Conservation (phyloP, 1,139 yeast genomes). For the Candida buenavistaensis region DNA sequence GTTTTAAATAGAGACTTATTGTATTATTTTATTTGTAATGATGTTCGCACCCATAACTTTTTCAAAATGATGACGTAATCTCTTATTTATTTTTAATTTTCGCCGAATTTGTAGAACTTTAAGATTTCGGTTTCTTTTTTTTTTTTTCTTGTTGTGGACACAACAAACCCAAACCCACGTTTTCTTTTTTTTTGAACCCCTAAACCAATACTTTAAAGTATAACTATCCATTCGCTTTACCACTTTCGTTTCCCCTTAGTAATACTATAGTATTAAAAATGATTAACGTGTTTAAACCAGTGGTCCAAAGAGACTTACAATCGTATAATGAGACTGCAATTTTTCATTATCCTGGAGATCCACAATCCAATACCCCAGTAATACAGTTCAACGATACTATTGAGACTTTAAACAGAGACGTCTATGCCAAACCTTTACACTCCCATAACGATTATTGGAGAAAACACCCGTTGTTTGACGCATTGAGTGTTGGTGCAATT, state of each 20-base stretch:
- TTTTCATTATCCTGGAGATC: conserved; percentile 12
- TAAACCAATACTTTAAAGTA: too few species aligned
- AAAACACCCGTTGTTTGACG: conserved; percentile 58
- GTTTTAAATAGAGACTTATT: too few species aligned
- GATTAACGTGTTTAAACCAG: conserved; percentile 16
- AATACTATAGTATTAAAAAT: conserved; percentile 12
- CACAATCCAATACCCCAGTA: conserved; percentile 10
- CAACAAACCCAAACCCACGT: too few species aligned
- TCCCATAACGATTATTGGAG: conserved; percentile 83
- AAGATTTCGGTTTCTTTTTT: too few species aligned
- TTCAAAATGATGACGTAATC: too few species aligned
- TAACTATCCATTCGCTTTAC: neutral
- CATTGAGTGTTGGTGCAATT: conserved; percentile 55
- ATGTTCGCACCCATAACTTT: too few species aligned
- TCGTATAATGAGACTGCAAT: conserved; percentile 2
- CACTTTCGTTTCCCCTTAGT: neutral
- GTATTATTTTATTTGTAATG: too few species aligned
- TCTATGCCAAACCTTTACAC: conserved; percentile 54
- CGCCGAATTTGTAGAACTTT: too few species aligned
- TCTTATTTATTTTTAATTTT: too few species aligned
- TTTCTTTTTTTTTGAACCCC: too few species aligned
- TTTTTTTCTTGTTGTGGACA: too few species aligned
- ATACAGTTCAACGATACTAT: conserved; percentile 18
- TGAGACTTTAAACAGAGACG: conserved; percentile 49
- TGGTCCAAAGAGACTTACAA: conserved; percentile 1